Conservation (phyloP, 257 asterid species). For the Solanum ossicruentum region DNA sequence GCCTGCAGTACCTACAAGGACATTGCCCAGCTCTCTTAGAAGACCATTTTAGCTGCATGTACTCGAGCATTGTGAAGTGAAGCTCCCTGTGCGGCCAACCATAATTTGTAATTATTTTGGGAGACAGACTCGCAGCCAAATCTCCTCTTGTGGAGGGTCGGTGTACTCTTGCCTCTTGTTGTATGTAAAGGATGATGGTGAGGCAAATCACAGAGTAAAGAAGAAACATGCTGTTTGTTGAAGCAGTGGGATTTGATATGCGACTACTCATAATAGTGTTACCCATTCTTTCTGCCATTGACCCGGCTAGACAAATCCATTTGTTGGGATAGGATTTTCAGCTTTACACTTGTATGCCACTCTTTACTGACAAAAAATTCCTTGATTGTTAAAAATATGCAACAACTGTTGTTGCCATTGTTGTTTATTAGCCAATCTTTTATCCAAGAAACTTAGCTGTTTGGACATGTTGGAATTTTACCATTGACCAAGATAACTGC, state of each 20-base stretch:
- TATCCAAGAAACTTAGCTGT: neutral
- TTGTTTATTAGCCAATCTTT: neutral
- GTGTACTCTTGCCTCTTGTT: constrained; percentile 28
- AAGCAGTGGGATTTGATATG: constrained; percentile 1
- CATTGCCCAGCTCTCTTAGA: constrained; percentile 45
- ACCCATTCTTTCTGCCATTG: constrained; percentile 12
- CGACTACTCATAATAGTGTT: neutral
- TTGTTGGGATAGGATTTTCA: neutral
- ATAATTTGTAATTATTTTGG: constrained; percentile 18
- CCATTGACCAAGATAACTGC: neutral
- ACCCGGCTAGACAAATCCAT: neutral
- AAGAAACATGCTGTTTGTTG: constrained; percentile 2
- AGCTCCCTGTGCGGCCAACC: constrained; percentile 11
- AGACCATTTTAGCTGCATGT: constrained; percentile 49
- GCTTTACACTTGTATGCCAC: neutral
- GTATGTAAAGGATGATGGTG: constrained; percentile 25
- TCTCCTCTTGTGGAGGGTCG: neutral
- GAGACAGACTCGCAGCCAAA: constrained; percentile 1
- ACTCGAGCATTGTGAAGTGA: constrained; percentile 28
- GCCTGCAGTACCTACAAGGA: constrained; percentile 42
- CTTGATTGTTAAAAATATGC: neutral
- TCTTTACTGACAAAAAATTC: neutral
- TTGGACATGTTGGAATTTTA: neutral
- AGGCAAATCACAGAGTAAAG: constrained; percentile 6
- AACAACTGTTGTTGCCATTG: neutral